Base-by-base conservation (phyloP, 2,329 filamentous ascomycete species). In the Akanthomyces lecanii region DNA sequence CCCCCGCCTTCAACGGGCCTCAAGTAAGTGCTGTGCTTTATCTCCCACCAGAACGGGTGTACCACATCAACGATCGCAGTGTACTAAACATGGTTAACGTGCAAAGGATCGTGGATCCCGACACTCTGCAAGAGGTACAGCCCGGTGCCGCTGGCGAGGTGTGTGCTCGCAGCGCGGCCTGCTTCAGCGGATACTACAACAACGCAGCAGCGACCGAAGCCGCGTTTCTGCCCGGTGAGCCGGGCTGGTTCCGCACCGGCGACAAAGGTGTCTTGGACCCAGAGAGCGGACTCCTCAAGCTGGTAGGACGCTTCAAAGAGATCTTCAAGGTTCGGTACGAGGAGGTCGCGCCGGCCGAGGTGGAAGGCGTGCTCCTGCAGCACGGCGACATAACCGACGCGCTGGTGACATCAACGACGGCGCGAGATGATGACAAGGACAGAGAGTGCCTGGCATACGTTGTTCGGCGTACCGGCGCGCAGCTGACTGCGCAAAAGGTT, bases 301-400 rank as follows among this genome's bases (percentile, higher is more conserved):
- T 61, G 44, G 11, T 53, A 25, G 58, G 58, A 1, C 58, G 58
- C 23, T 53, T 53, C 58, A 61, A 61, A 40, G 47, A 61, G 23
- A 61, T 61, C 50, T 61, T 61, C 58, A 61, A 61, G 58, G 58
- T 61, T 4, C 38, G 48, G 18, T 53, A 45, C 18, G 48, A 61
- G 28, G 58, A 61, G 21, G 58, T 61, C 11, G 36, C 48, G 38
- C 58, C 58, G 5, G 28, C 38, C 47, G 58, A 61, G 40, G 58
- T 61, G 25, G 58, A 61, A n/a, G 16, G 28, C 48, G 58, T 52
- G 48, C 58, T 61, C 33, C 47, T 61, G 11, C 48, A 53, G 12
- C 30, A 53, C 28, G 14, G 25, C 12, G 50, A 40, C 58, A 36
- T 61, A 5, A n/a, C 25, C 23, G 58, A 61, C 48, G 58, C 38